Evolutionary conservation across 805 yeast species (phyloP).

Genomic region (Starmerella sp.): DNA sequence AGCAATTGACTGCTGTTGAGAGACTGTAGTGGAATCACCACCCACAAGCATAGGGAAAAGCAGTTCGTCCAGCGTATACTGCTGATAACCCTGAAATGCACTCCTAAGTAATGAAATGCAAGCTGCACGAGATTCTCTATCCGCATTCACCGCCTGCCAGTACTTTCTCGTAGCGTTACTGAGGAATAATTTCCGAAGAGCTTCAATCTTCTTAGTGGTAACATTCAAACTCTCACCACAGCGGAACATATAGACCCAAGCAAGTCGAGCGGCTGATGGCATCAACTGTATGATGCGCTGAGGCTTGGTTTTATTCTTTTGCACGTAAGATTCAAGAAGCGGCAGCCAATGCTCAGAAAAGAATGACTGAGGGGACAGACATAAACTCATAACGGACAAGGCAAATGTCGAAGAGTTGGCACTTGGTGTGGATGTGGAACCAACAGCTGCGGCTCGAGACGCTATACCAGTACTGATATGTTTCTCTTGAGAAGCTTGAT

Average conservation of each 20-base stretch:
- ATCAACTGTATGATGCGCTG: constrained; percentile 40
- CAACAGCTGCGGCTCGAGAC: constrained; percentile 6
- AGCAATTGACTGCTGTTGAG: constrained; percentile 26
- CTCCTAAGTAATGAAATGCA: constrained; percentile 64
- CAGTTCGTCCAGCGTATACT: constrained; percentile 67
- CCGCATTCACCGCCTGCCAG: constrained; percentile 41
- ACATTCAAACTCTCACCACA: constrained; percentile 81
- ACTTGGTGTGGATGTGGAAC: background rate
- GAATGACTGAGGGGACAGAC: constrained; percentile 68
- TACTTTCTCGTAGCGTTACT: constrained; percentile 45
- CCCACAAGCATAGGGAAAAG: constrained; percentile 50
- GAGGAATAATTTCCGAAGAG: constrained; percentile 47
- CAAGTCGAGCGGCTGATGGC: constrained; percentile 56
- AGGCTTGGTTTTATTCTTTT: constrained; percentile 53
- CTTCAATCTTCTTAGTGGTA: constrained; percentile 67
- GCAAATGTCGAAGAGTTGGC: constrained; percentile 36
- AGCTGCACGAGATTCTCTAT: constrained; percentile 38
- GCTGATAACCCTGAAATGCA: constrained; percentile 67
- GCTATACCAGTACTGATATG: constrained; percentile 6
- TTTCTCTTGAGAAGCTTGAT: constrained; percentile 23
- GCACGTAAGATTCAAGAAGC: constrained; percentile 51
- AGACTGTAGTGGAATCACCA: constrained; percentile 19
- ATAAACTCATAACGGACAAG: constrained; percentile 57
- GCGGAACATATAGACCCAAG: constrained; percentile 85
- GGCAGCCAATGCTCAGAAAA: constrained; percentile 64